Base-by-base conservation (phyloP, 305 asterid genomes). In the Fraxinus paxiana region DNA sequence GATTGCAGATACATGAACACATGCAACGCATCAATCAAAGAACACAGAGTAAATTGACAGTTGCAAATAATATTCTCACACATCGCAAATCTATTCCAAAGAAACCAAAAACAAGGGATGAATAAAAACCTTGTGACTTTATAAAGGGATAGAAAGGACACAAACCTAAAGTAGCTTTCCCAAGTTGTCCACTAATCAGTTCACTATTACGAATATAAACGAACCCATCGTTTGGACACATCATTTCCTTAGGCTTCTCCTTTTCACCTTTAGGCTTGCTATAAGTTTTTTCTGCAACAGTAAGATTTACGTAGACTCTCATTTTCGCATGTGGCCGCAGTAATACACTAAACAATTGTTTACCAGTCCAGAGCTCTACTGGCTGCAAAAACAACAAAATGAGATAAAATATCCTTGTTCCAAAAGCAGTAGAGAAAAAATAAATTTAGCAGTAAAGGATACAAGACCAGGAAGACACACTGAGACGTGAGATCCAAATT, bases 281-380 rank as follows among this genome's bases (percentile, higher is more conserved):
- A 77, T 92, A 92, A 85, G 35, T 86, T 89, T 92, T 94, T 87
- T 96, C 99, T 28, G 93, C 83, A 34, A 93, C 89, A 8, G 97
- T 92, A 65, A 96, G 97, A 88, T 92, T 96, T 78, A 92, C 79
- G 83, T 88, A 96, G 51, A 96, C 97, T 83, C 88, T 92, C 94
- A 89, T 90, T 84, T 90, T 88, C 65, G 93, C 91, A 91, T 87
- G 85, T 72, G 98, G 95, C 37, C 97, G 95, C 90, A 96, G 63
- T 54, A 96, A 90, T 83, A 92, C 85, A 82, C 89, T 86, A 80
- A 96, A 92, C 83, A 96, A 83, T 81, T 96, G 99, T 87, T 96
- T 96, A 83, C 99, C 98, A 28, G 97, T 94, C 99, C 99, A 96
- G 79, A 96, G 97, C 89, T 96, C 99, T 79, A 90, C 82, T 48